phyloP scores from a whole-genome alignment of 768 basidiomycete genomes.

The Daedaleopsis sinensis region DNA sequence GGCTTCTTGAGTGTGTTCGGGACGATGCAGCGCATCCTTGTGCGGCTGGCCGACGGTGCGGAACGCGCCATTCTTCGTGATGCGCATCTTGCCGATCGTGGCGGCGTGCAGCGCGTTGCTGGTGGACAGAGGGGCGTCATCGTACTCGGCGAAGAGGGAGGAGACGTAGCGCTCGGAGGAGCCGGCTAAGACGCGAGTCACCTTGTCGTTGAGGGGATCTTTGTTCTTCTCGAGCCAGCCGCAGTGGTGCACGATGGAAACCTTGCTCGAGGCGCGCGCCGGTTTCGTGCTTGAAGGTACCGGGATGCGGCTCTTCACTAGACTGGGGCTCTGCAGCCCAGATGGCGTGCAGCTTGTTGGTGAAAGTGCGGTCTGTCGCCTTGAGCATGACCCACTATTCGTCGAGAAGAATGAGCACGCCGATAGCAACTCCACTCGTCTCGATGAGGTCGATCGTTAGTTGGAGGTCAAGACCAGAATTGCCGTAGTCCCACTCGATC shows the following conservation, averaged over 20 bases:
- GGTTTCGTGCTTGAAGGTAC: constrained; percentile 82
- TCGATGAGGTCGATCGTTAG: constrained; percentile 99
- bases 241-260: constrained; percentile 94
- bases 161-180: constrained; percentile 86
- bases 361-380: constrained; percentile 93
- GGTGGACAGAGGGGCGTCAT: constrained; percentile 43
- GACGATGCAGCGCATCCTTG: constrained; percentile 97
- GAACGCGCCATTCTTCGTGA: constrained; percentile 94
- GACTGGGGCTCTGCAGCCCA: constrained; percentile 58
- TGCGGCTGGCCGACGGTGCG: constrained; percentile 94
- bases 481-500: constrained; percentile 98
- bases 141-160: constrained; percentile 81
- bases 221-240: constrained; percentile 99
- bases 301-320: constrained; percentile 64
- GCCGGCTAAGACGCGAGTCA: constrained; percentile 83
- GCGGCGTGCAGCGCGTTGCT: constrained; percentile 39
- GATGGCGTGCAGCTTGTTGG: constrained; percentile 82
- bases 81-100: constrained; percentile 63
- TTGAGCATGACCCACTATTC: constrained; percentile 99
- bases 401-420: constrained; percentile 90
- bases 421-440: constrained; percentile 70
- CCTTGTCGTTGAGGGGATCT: constrained; percentile 95
- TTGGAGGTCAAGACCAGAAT: constrained; percentile 96
- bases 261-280: constrained; percentile 89
- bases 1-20: constrained; percentile 95